phyloP scores from a whole-genome alignment of 1,284 basidiomycete genomes.

The Schizophyllum commune region DNA sequence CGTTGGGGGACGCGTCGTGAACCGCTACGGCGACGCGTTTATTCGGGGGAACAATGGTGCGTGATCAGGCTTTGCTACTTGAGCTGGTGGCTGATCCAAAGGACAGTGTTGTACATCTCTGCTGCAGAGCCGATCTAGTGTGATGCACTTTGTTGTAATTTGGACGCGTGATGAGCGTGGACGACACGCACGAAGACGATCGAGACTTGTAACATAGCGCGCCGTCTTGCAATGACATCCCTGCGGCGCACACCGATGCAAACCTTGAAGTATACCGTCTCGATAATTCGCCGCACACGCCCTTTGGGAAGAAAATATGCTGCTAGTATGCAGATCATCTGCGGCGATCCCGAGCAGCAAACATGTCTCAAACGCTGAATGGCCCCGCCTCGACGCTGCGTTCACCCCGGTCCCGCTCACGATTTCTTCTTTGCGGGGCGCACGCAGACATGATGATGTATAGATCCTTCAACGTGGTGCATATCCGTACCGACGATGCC shows the following conservation, averaged over 20 bases:
- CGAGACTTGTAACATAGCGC: constrained; percentile 8
- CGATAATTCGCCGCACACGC: too few relatives aligned
- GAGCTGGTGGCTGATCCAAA: not conserved
- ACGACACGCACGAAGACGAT: not conserved
- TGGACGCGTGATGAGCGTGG: not conserved
- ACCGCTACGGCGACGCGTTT: constrained; percentile 91
- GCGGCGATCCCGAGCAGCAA: too few relatives aligned
- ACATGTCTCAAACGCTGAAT: too few relatives aligned
- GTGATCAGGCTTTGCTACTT: constrained; percentile 18
- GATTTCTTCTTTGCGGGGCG: too few relatives aligned
- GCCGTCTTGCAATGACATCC: not conserved
- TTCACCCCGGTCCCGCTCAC: too few relatives aligned
- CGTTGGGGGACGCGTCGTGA: constrained; percentile 81
- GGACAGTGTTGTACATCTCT: constrained; percentile 36
- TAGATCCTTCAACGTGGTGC: too few relatives aligned
- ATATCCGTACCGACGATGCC: too few relatives aligned
- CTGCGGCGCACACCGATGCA: not conserved
- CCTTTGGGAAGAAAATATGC: too few relatives aligned
- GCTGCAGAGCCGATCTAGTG: constrained; percentile 30
- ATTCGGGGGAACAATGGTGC: constrained; percentile 95
- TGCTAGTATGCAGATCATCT: too few relatives aligned
- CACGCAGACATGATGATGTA: too few relatives aligned
- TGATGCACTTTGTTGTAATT: not conserved
- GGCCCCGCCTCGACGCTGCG: too few relatives aligned
- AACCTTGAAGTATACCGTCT: not conserved